These are phyloP conservation scores for Aspergillus hancockii DNA, from an alignment of 495 filamentous ascomycete species.

Conservation along the genomic window DNA sequence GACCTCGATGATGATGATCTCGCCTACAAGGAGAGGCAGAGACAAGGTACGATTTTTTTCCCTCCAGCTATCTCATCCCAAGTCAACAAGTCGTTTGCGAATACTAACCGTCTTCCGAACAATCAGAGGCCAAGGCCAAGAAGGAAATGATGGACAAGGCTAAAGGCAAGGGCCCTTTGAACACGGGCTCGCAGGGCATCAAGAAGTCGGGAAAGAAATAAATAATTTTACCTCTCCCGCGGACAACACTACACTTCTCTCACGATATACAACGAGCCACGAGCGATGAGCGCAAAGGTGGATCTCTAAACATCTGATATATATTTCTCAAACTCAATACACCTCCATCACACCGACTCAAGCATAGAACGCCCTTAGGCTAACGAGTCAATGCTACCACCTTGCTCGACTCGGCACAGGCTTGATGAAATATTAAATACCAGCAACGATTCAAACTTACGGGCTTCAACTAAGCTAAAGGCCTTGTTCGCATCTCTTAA, in stretches of 20 bases:
- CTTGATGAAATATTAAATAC: background rate
- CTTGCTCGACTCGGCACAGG: background rate
- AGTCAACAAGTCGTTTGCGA: background rate
- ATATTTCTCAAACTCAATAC: background rate
- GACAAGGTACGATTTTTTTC: constrained; percentile 59
- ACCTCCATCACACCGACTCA: background rate
- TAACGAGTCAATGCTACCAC: background rate
- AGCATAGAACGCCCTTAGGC: background rate
- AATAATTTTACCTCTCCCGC: constrained; percentile 15
- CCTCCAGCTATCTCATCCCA: background rate
- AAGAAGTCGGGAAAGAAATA: constrained; percentile 93
- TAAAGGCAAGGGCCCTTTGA: constrained; percentile 61
- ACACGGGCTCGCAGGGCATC: constrained; percentile 78
- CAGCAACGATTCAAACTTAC: background rate
- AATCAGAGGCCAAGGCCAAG: constrained; percentile 72
- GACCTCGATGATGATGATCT: constrained; percentile 76
- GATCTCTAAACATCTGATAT: constrained; percentile 14
- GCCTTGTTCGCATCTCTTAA: background rate
- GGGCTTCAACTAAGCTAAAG: background rate
- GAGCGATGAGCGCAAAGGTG: constrained; percentile 20
- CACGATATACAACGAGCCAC: constrained; percentile 41
- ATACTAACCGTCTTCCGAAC: constrained; percentile 5
- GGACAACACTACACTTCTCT: constrained; percentile 8
- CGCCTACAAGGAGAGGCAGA: constrained; percentile 74
- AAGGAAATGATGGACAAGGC: constrained; percentile 69